Evolutionary conservation across 1,139 yeast genomes (phyloP).

Genomic region (Diutina pseudorugosa): DNA sequence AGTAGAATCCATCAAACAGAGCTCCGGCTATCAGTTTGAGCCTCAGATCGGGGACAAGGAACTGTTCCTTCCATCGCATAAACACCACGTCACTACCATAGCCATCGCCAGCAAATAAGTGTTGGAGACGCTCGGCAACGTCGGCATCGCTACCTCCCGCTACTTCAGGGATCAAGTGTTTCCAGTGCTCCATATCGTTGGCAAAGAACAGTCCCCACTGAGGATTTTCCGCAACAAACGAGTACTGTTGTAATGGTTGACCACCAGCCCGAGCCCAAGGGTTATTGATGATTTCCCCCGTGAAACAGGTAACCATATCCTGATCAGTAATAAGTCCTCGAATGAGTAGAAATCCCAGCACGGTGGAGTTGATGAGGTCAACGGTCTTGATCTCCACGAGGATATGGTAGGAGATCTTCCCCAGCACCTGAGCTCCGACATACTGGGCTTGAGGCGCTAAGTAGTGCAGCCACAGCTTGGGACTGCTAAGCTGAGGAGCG

Average conservation of each 20-base stretch:
- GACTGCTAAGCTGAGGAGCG: not conserved
- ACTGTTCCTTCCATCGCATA: slow-evolving; percentile 94
- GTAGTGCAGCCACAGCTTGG: slow-evolving; percentile 11
- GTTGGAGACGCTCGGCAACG: slow-evolving; percentile 16
- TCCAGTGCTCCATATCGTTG: slow-evolving; percentile 82
- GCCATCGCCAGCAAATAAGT: slow-evolving; percentile 19
- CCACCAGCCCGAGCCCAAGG: slow-evolving; percentile 20
- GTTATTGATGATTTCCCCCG: slow-evolving; percentile 71
- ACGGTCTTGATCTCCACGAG: slow-evolving; percentile 61
- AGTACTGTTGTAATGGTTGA: slow-evolving; percentile 18
- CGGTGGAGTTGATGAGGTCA: slow-evolving; percentile 44
- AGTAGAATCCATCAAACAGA: slow-evolving; percentile 87
- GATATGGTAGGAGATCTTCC: slow-evolving; percentile 53
- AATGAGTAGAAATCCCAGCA: slow-evolving; percentile 73
- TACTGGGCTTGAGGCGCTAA: slow-evolving; percentile 55
- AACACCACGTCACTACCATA: slow-evolving; percentile 38
- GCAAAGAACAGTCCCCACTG: slow-evolving; percentile 52
- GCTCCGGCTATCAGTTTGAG: slow-evolving; percentile 66
- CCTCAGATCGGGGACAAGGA: slow-evolving; percentile 69
- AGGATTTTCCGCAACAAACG: slow-evolving; percentile 29
- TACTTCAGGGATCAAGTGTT: slow-evolving; percentile 44
- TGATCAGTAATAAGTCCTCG: slow-evolving; percentile 67
- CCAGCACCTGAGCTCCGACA: slow-evolving; percentile 67
- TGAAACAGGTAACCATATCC: slow-evolving; percentile 74
- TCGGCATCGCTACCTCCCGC: slow-evolving; percentile 14